Percentiles rank a stretch among this genome's conserved stretches.
phyloP scores from a whole-genome alignment of 805 yeast genomes.

The Dipodascopsis tothii region DNA sequence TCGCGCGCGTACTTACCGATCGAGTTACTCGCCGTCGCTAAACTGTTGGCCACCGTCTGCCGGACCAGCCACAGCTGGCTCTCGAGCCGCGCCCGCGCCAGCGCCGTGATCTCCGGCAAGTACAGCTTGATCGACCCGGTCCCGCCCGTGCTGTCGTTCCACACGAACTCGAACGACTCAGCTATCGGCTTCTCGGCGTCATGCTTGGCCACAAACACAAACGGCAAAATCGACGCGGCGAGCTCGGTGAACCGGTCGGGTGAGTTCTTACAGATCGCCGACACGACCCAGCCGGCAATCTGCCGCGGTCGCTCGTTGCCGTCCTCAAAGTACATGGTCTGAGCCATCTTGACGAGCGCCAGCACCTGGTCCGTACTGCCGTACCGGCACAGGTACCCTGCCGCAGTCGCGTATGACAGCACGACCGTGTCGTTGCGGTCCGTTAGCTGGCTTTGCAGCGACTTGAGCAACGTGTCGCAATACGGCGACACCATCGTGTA shows the following conservation, averaged over 20 bases:
- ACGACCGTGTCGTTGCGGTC: slow-evolving; percentile 70
- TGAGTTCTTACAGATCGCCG: slow-evolving; percentile 60
- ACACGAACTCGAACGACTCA: slow-evolving; percentile 50
- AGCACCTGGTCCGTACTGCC: slow-evolving; percentile 47
- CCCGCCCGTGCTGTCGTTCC: slow-evolving; percentile 78
- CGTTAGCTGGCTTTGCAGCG: slow-evolving; percentile 50
- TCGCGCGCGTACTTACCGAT: slow-evolving; percentile 29
- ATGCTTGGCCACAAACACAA: slow-evolving; percentile 69
- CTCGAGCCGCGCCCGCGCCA: slow-evolving; percentile 44
- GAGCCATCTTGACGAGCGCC: slow-evolving; percentile 47
- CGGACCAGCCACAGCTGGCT: slow-evolving; percentile 59
- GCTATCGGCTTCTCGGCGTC: slow-evolving; percentile 47
- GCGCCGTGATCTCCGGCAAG: slow-evolving; percentile 53
- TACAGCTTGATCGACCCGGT: slow-evolving; percentile 62
- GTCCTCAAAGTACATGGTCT: slow-evolving; percentile 52
- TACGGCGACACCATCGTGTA: slow-evolving; percentile 39
- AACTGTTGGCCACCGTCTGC: slow-evolving; percentile 60
- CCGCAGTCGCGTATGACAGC: slow-evolving; percentile 67
- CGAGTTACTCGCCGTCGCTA: slow-evolving; percentile 50
- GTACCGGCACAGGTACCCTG: slow-evolving; percentile 68
- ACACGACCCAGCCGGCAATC: slow-evolving; percentile 29
- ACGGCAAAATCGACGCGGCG: slow-evolving; percentile 61
- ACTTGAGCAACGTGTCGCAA: slow-evolving; percentile 56
- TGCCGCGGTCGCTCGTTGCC: slow-evolving; percentile 42
- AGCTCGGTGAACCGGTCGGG: slow-evolving; percentile 58